Evolutionary conservation across 352 stramenopile species (phyloP), one percentile per base, ranked within the genome.

Genomic region (Globisporangium viniferum): DNA sequence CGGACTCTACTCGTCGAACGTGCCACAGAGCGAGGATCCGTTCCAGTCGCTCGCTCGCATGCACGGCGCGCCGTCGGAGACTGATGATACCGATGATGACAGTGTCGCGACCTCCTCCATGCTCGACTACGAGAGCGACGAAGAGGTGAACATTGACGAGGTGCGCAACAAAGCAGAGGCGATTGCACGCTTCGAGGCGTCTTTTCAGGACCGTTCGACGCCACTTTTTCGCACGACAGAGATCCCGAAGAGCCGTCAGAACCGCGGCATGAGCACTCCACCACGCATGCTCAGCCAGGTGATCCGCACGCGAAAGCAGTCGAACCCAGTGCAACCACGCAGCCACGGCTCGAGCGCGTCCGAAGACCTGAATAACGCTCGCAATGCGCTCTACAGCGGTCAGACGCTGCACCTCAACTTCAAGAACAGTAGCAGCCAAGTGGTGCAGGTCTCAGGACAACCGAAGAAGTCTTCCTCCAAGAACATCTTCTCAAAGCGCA

Each of bases 381-480:
- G 59, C 39, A 67, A n/a, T 24, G 72, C 79, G 20, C 74, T 89
- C 67, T 80, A 83, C 69, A 77, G 87, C 54, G 79, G 79, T 53
- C 81, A 90, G 71, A 78, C 74, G 29, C 71, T 90, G 4, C 79
- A 90, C 55, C 41, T 90, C 39, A 72, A 66, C 1, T 90, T 90
- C 72, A 83, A 83, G 67, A 78, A 69, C 22, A 82, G 70, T 46
- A 77, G 67, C 3, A 78, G 79, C 24, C 71, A 78, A 24, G 66
- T 72, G 14, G 73, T 76, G 1, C 79, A 90, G 62, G 78, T 88
- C 2, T 80, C 82, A 14, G 78, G 76, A 5, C 78, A 80, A 22
- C 74, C 82, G 22, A 80, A 74, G 53, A 75, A 68, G 31, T 68
- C 64, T 9, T n/a, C 39, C 0, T 74, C 75, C 59, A 75, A 70